Conservation (phyloP, 108 stramenopile species). For the Stephanodiscus minutulus region DNA sequence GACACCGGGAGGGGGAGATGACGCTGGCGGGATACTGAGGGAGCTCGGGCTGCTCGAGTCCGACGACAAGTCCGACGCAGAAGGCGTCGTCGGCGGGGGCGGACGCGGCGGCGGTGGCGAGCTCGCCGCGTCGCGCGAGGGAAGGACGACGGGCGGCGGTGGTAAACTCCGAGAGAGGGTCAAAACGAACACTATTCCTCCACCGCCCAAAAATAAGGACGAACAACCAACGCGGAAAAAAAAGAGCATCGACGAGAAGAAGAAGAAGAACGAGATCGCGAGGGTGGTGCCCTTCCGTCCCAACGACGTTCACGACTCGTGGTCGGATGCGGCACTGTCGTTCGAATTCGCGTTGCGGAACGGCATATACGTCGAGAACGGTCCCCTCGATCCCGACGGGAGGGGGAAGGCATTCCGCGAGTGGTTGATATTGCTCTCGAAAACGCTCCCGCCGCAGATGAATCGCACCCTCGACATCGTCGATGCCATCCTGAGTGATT, state of each 20-base stretch:
- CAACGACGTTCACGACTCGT: conserved; percentile 60
- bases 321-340: conserved; percentile 66
- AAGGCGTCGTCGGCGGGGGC: conserved; percentile 11
- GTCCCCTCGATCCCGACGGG: conserved; percentile 45
- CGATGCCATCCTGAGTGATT: conserved; percentile 47
- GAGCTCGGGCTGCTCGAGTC: conserved; percentile 45
- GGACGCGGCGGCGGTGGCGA: neutral
- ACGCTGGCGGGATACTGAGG: conserved; percentile 40
- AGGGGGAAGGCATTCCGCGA: conserved; percentile 49
- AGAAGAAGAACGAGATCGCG: too few species aligned
- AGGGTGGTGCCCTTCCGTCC: conserved; percentile 40
- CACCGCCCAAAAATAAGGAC: too few species aligned
- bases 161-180: too few species aligned
- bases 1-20: conserved; percentile 29
- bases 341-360: conserved; percentile 75
- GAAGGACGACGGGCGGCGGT: conserved; percentile 21
- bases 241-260: too few species aligned
- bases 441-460: conserved; percentile 65
- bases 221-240: too few species aligned
- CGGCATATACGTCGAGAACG: conserved; percentile 61
- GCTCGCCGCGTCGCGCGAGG: neutral
- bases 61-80: too few species aligned
- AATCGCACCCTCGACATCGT: conserved; percentile 49
- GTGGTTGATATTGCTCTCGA: conserved; percentile 59
- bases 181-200: too few species aligned